These are phyloP conservation scores for Planoprotostelium fungivorum DNA, from an alignment of 78 protist species.

Conservation along the genomic window DNA sequence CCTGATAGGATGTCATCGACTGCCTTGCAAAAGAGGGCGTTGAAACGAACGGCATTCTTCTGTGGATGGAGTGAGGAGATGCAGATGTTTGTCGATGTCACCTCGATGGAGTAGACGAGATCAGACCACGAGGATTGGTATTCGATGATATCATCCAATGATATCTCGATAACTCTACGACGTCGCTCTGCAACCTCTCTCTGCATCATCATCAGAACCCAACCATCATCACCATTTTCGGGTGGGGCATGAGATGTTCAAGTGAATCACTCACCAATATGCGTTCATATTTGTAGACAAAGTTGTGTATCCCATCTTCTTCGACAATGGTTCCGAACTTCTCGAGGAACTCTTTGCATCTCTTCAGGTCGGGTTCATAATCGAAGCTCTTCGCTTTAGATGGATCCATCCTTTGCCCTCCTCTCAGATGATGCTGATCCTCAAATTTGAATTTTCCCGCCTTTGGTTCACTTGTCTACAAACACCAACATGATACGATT, in stretches of 20 bases:
- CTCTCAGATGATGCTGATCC: too few relatives aligned
- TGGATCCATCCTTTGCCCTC: neutral
- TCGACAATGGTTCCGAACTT: neutral
- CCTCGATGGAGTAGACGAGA: neutral
- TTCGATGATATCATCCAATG: conserved; percentile 41
- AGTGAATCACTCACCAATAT: neutral
- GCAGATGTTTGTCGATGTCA: conserved; percentile 9
- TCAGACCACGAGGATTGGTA: neutral
- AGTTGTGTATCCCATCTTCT: neutral
- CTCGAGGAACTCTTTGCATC: neutral
- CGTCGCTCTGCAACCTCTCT: conserved; percentile 16
- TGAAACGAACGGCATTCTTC: conserved; percentile 17
- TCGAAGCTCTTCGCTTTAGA: neutral
- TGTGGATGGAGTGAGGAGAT: conserved; percentile 9
- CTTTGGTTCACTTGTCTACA: too few relatives aligned
- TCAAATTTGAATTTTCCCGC: too few relatives aligned
- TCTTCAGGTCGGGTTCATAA: neutral
- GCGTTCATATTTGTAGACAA: neutral
- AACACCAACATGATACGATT: too few relatives aligned
- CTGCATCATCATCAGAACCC: neutral
- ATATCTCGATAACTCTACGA: conserved; percentile 27
- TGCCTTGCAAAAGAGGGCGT: conserved; percentile 39
- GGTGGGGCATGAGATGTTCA: too few relatives aligned
- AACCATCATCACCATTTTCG: too few relatives aligned
- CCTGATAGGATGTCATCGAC: conserved; percentile 29